These are phyloP conservation scores for Blakeslea trispora DNA, from an alignment of 371 early-diverging fungal genomes.

Conservation along the genomic window DNA sequence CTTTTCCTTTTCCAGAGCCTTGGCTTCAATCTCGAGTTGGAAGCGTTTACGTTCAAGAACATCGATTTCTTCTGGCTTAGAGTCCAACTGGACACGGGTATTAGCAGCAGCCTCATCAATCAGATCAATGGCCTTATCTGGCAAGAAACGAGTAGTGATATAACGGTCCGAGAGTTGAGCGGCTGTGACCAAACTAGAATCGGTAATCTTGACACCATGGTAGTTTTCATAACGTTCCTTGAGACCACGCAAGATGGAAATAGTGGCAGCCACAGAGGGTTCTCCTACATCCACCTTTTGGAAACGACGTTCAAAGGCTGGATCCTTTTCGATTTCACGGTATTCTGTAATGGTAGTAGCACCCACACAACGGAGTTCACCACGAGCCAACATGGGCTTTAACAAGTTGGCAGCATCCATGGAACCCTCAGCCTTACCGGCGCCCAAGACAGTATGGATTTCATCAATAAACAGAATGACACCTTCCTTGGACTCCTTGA, in stretches of 20 bases:
- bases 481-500: conserved; percentile 85
- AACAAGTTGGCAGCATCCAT: conserved; percentile 96
- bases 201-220: conserved; percentile 85
- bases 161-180: conserved; percentile 80
- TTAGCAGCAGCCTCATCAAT: conserved; percentile 95
- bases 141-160: conserved; percentile 76
- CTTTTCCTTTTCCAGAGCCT: conserved; percentile 91
- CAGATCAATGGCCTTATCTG: conserved; percentile 89
- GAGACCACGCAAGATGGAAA: conserved; percentile 85
- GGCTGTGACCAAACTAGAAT: conserved; percentile 80
- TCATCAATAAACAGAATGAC: conserved; percentile 99
- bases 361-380: conserved; percentile 85
- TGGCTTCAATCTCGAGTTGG: conserved; percentile 95
- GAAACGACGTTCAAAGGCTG: conserved; percentile 91
- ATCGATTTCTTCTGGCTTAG: conserved; percentile 95
- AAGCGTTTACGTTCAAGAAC: conserved; percentile 85
- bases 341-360: conserved; percentile 92
- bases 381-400: conserved; percentile 87
- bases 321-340: conserved; percentile 83
- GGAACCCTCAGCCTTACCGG: conserved; percentile 89
- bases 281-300: conserved; percentile 82
- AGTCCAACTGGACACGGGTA: conserved; percentile 92
- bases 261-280: conserved; percentile 79
- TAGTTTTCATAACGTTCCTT: conserved; percentile 84
- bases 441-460: conserved; percentile 94